Conservation (phyloP, 768 basidiomycete species). For the Hortiboletus campestris region DNA sequence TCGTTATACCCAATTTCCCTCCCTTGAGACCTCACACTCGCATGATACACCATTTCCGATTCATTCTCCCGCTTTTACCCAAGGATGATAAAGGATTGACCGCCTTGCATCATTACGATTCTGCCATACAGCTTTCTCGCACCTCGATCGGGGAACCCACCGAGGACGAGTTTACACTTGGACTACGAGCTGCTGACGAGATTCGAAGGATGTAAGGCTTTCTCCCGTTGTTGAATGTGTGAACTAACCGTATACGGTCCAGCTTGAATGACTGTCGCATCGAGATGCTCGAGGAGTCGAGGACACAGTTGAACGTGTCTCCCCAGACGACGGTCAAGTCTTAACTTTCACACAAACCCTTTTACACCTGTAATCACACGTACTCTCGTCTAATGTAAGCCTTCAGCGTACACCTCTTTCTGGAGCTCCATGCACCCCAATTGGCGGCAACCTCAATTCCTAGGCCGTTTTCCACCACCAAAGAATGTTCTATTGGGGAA, state of each 20-base stretch:
- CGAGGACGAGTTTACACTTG: constrained; percentile 64
- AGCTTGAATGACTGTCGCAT: constrained; percentile 64
- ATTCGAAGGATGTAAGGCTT: constrained; percentile 55
- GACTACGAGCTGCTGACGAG: constrained; percentile 57
- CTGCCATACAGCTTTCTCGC: constrained; percentile 69
- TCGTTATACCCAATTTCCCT: constrained; percentile 73
- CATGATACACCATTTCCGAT: constrained; percentile 80
- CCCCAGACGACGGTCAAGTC: constrained; percentile 13
- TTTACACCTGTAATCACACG: not conserved
- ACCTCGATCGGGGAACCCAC: constrained; percentile 58
- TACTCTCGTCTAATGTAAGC: constrained; percentile 38
- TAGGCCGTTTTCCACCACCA: no score
- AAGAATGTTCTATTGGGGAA: no score
- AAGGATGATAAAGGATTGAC: constrained; percentile 64
- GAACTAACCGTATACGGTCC: not conserved
- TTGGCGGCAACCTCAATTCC: no score
- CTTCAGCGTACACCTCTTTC: constrained; percentile 44
- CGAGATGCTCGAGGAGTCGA: constrained; percentile 61
- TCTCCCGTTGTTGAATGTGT: not conserved
- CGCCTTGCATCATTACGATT: constrained; percentile 72
- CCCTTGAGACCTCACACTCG: constrained; percentile 66
- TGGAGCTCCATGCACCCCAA: constrained; percentile 37
- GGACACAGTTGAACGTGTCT: constrained; percentile 39
- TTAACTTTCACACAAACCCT: not conserved
- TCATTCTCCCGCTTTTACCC: constrained; percentile 61